phyloP scores from a whole-genome alignment of 495 filamentous ascomycete species.

The Annulohypoxylon bovei region DNA sequence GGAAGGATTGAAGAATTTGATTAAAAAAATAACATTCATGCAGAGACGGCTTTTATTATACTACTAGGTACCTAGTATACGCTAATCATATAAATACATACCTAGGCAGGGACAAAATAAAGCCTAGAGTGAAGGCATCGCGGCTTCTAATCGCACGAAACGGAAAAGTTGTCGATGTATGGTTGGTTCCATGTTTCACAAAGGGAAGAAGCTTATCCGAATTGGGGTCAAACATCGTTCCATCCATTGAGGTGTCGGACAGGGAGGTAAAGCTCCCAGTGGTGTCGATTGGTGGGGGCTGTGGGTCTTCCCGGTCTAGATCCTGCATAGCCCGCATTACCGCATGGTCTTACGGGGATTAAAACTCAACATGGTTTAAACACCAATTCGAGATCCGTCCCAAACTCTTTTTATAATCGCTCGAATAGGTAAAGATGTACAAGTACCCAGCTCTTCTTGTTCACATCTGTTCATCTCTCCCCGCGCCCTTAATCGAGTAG shows the following conservation, averaged over 20 bases:
- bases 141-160: neutral
- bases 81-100: neutral
- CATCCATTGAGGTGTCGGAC: neutral
- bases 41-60: neutral
- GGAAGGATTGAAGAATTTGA: neutral
- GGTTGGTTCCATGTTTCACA: slow-evolving; percentile 3
- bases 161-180: neutral
- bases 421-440: slow-evolving; percentile 16
- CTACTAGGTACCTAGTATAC: neutral
- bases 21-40: neutral
- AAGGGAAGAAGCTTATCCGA: slow-evolving; percentile 14
- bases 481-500: slow-evolving; percentile 18
- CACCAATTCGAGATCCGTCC: slow-evolving; percentile 35
- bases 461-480: neutral
- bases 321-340: slow-evolving; percentile 34
- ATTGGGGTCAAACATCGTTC: neutral
- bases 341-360: slow-evolving; percentile 32
- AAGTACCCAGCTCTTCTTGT: slow-evolving; percentile 2
- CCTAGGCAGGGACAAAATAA: neutral
- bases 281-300: slow-evolving; percentile 25
- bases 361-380: slow-evolving; percentile 36
- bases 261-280: slow-evolving; percentile 13
- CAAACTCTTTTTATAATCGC: slow-evolving; percentile 9
- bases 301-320: slow-evolving; percentile 37
- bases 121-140: neutral